A percentile compares a stretch with the other conserved stretches of the same genome.
Evolutionary conservation across 2,329 filamentous ascomycete genomes (phyloP).

Genomic region (Huntiella moniliformis): DNA sequence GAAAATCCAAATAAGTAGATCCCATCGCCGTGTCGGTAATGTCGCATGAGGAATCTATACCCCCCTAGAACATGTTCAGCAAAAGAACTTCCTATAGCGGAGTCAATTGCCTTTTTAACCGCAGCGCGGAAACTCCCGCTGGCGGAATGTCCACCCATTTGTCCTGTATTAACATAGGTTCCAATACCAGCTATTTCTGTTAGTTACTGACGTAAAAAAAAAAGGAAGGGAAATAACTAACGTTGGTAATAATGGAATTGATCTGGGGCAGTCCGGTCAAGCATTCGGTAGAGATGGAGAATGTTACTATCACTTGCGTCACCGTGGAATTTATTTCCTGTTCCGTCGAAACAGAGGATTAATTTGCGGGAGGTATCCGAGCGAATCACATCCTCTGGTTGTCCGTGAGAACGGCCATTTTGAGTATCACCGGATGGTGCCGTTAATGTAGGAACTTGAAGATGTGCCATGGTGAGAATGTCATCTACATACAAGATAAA

Average conservation of each 20-base stretch:
- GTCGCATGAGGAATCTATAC: conserved; percentile 62
- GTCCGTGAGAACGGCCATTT: no score
- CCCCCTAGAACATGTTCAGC: conserved; percentile 69
- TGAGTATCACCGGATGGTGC: no score
- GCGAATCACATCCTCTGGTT: no score
- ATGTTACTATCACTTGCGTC: conserved; percentile 47
- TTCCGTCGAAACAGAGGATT: conserved; percentile 44
- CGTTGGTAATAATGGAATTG: conserved; percentile 49
- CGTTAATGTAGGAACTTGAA: no score
- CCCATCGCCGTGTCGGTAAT: conserved; percentile 43
- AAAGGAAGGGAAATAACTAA: conserved; percentile 17
- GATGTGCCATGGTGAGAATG: no score
- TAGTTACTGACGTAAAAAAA: not conserved
- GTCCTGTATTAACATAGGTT: conserved; percentile 45
- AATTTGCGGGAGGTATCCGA: conserved; percentile 22
- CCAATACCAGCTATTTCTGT: conserved; percentile 41
- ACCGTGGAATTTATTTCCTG: conserved; percentile 44
- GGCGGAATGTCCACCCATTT: no score
- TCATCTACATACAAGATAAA: no score
- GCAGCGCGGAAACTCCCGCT: conserved; percentile 25
- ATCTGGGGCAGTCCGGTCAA: conserved; percentile 42
- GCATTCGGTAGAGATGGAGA: conserved; percentile 51
- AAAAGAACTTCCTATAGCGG: conserved; percentile 61
- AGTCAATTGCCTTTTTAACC: conserved; percentile 59
- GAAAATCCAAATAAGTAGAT: conserved; percentile 62